These are phyloP conservation scores for Coniochaeta sp. DNA, from an alignment of 2,329 filamentous ascomycete species.

Conservation along the genomic window DNA sequence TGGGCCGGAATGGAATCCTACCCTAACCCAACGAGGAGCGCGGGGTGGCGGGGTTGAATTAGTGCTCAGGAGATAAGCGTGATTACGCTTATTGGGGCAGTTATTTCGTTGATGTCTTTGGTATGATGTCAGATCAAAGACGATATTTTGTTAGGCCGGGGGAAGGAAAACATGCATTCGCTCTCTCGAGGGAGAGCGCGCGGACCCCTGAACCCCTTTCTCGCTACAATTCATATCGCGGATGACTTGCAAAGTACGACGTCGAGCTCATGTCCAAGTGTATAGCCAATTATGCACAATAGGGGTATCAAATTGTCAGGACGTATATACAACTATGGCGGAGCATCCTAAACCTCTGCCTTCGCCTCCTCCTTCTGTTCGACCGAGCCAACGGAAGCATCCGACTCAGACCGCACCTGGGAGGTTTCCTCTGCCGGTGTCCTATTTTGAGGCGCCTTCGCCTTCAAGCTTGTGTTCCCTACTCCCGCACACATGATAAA, in stretches of 20 bases:
- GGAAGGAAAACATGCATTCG: too few species aligned
- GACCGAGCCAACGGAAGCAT: background rate
- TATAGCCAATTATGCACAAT: background rate
- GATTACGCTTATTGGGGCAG: background rate
- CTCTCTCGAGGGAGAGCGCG: background rate
- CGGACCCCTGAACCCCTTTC: background rate
- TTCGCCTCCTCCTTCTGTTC: background rate
- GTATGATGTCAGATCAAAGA: background rate
- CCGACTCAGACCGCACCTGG: background rate
- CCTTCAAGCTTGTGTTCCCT: constrained; percentile 14
- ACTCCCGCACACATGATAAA: constrained; percentile 11
- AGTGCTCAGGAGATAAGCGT: background rate
- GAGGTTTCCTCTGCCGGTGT: background rate
- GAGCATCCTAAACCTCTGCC: background rate
- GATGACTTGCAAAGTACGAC: background rate
- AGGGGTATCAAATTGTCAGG: background rate
- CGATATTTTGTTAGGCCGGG: background rate
- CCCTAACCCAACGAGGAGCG: background rate
- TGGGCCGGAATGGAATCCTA: background rate
- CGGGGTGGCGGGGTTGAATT: background rate
- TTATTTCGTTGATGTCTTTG: background rate
- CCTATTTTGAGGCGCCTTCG: constrained; percentile 5
- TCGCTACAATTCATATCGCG: background rate
- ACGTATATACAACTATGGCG: background rate
- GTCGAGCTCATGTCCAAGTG: too few species aligned